Conservation (phyloP, 345 rosid species). For the Rhodomyrtus tomentosa region DNA sequence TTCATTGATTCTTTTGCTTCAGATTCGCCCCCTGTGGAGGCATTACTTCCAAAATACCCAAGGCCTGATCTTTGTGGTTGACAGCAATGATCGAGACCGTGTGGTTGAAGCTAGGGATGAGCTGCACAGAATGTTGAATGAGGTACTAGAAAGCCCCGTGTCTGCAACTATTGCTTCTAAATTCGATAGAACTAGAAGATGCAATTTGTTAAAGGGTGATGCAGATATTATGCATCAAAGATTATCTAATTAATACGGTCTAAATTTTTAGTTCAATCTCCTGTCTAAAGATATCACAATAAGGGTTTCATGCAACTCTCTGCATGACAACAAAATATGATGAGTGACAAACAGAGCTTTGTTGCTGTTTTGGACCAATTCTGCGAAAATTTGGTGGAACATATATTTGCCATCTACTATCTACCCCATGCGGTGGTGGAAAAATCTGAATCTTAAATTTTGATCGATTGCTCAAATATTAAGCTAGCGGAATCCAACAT, state of each 20-base stretch:
- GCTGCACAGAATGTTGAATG: slow-evolving; percentile 70
- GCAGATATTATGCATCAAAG: neutral
- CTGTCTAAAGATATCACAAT: neutral
- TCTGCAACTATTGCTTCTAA: neutral
- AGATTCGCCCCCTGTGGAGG: slow-evolving; percentile 80
- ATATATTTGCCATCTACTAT: neutral
- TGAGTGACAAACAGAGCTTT: neutral
- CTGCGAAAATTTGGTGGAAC: neutral
- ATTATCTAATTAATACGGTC: neutral
- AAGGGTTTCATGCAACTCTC: neutral
- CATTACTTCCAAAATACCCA: slow-evolving; percentile 76
- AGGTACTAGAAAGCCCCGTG: slow-evolving; percentile 17
- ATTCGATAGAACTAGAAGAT: neutral
- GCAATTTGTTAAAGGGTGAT: neutral
- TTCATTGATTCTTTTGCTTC: neutral
- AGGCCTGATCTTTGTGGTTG: slow-evolving; percentile 69
- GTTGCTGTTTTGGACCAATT: neutral
- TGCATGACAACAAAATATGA: neutral
- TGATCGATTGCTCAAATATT: neutral
- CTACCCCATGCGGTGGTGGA: neutral
- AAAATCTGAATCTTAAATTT: neutral
- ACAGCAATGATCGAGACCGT: slow-evolving; percentile 70
- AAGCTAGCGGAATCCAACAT: neutral
- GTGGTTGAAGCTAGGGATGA: slow-evolving; percentile 74
- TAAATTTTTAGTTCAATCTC: neutral